Evolutionary conservation across 345 rosid species (phyloP).

Genomic region (Populus nigra): DNA sequence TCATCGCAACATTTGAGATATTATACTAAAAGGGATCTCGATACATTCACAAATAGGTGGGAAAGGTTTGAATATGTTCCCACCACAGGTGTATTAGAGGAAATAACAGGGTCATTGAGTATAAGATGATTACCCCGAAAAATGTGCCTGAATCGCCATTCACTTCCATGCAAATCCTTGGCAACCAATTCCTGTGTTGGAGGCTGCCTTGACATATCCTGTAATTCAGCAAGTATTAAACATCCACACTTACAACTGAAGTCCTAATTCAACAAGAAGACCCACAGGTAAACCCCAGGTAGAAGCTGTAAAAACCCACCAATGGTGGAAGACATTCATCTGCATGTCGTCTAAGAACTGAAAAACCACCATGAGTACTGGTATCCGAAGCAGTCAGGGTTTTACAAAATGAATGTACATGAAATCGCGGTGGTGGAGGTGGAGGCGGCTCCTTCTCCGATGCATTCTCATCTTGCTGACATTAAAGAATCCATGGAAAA

Average conservation of each 20-base stretch:
- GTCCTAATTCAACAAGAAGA: neutral
- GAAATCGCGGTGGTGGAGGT: constrained; percentile 31
- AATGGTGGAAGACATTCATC: constrained; percentile 63
- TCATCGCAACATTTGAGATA: neutral
- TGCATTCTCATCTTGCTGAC: constrained; percentile 38
- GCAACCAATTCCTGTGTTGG: constrained; percentile 65
- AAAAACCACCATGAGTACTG: constrained; percentile 69
- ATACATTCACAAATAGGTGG: neutral
- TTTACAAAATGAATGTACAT: constrained; percentile 50
- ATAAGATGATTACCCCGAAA: constrained; percentile 38
- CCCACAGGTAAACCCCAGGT: neutral
- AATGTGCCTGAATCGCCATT: constrained; percentile 63
- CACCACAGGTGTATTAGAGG: neutral
- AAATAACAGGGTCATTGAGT: neutral
- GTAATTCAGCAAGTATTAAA: neutral
- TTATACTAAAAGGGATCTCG: neutral
- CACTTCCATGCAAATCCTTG: constrained; percentile 59
- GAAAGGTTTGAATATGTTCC: neutral
- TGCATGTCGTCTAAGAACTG: constrained; percentile 59
- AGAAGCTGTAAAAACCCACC: constrained; percentile 31
- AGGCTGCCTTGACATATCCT: constrained; percentile 67
- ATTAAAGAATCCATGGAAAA: neutral
- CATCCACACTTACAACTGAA: neutral
- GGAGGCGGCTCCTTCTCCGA: constrained; percentile 31
- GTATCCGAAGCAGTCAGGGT: constrained; percentile 65